These are phyloP conservation scores for Colletotrichum trifolii DNA, from an alignment of 2,329 filamentous ascomycete genomes.

Conservation along the genomic window DNA sequence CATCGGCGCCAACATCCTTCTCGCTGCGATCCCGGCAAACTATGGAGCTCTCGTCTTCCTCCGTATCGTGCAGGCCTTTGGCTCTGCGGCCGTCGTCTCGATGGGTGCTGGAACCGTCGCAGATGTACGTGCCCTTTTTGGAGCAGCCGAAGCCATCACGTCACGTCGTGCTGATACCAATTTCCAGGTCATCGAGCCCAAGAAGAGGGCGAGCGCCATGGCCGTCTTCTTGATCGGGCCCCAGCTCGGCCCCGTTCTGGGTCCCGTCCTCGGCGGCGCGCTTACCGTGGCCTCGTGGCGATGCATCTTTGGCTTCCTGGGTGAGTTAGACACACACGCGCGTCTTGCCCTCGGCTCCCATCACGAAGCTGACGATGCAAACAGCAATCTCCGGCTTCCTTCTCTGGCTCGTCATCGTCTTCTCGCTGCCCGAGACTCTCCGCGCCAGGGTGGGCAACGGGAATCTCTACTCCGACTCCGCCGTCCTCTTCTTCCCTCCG, in stretches of 20 bases:
- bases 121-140: slow-evolving; percentile 42
- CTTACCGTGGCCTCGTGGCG: slow-evolving; percentile 52
- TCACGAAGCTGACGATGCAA: slow-evolving; percentile 4
- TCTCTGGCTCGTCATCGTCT: slow-evolving; percentile 43
- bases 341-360: neutral
- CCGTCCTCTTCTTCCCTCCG: slow-evolving; percentile 39
- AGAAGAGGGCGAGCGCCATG: slow-evolving; percentile 52
- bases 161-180: neutral
- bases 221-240: slow-evolving; percentile 56
- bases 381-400: slow-evolving; percentile 44
- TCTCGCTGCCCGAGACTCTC: slow-evolving; percentile 58
- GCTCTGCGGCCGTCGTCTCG: slow-evolving; percentile 53
- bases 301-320: slow-evolving; percentile 56
- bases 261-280: slow-evolving; percentile 54
- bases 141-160: neutral
- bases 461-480: slow-evolving; percentile 38
- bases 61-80: slow-evolving; percentile 54
- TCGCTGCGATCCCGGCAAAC: slow-evolving; percentile 51
- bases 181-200: slow-evolving; percentile 46
- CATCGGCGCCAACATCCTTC: slow-evolving; percentile 50
- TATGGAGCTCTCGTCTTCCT: slow-evolving; percentile 51
- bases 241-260: slow-evolving; percentile 55
- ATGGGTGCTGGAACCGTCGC: slow-evolving; percentile 56
- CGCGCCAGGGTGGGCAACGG: slow-evolving; percentile 57
- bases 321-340: slow-evolving; percentile 15